Conservation (phyloP, 495 filamentous ascomycete species). For the Corynascus novoguineensis region DNA sequence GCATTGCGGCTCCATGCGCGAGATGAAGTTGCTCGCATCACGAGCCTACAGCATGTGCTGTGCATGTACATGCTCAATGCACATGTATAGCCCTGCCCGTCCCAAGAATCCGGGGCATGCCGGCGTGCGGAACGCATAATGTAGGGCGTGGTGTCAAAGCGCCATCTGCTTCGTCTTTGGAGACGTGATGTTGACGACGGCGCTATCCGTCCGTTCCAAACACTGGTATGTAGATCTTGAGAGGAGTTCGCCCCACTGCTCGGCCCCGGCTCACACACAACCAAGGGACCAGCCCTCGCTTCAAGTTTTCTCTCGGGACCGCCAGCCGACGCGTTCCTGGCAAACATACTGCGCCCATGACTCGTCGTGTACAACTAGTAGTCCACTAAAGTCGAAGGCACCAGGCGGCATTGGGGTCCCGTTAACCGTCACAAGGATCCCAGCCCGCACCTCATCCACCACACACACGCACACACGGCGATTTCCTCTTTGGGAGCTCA, state of each 20-base stretch:
- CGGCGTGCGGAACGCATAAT: conserved; percentile 18
- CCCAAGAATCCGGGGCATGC: conserved; percentile 9
- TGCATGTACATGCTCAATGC: too few species aligned
- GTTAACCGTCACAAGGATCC: not conserved
- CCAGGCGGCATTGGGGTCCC: not conserved
- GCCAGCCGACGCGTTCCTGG: not conserved
- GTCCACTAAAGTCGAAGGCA: not conserved
- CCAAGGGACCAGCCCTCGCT: not conserved
- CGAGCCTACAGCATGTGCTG: not conserved
- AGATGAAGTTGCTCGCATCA: conserved; percentile 18
- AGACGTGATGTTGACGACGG: not conserved
- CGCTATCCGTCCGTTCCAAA: too few species aligned
- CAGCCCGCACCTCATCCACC: conserved; percentile 21
- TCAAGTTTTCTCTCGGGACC: not conserved
- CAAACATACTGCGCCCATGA: too few species aligned
- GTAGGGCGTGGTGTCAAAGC: conserved; percentile 27
- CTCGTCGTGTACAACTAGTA: too few species aligned
- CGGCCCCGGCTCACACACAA: not conserved
- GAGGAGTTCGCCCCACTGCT: too few species aligned
- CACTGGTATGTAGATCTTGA: too few species aligned
- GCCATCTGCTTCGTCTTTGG: conserved; percentile 16
- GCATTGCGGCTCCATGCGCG: conserved; percentile 30
- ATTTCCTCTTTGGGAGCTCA: not conserved
- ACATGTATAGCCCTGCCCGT: too few species aligned
- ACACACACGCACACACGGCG: not conserved